Percentiles rank a stretch among this genome's conserved stretches.
These are phyloP conservation scores for Suhomyces canberraensis DNA, from an alignment of 805 yeast species.

Conservation along the genomic window DNA sequence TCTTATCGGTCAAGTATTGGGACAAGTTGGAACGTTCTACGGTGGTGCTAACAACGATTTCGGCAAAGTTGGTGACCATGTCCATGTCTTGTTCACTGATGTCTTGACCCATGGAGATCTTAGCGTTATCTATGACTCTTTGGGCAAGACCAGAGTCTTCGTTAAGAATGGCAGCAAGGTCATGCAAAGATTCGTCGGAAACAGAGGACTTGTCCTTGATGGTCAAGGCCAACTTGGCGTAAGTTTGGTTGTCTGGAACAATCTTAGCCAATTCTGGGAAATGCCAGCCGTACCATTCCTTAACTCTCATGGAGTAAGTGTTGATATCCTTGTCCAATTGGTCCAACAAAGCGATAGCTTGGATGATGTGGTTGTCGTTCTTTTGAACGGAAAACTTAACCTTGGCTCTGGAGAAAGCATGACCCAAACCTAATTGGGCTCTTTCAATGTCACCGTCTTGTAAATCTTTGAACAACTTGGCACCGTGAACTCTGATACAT, in stretches of 20 bases:
- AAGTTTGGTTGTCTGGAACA: slow-evolving; percentile 83
- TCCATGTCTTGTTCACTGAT: slow-evolving; percentile 92
- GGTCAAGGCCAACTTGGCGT: slow-evolving; percentile 75
- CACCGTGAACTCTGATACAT: slow-evolving; percentile 90
- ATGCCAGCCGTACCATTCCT: slow-evolving; percentile 99
- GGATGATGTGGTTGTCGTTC: slow-evolving; percentile 98
- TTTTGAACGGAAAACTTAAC: slow-evolving; percentile 98
- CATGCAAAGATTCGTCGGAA: slow-evolving; percentile 91
- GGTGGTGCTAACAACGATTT: slow-evolving; percentile 86
- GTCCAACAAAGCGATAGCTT: slow-evolving; percentile 95
- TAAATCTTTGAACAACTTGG: slow-evolving; percentile 83
- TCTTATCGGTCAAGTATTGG: slow-evolving; percentile 87
- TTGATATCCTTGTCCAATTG: slow-evolving; percentile 98
- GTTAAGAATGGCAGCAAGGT: slow-evolving; percentile 81
- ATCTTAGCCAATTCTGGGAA: slow-evolving; percentile 95
- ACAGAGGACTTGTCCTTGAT: slow-evolving; percentile 86
- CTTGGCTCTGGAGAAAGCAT: slow-evolving; percentile 98
- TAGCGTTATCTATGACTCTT: slow-evolving; percentile 88
- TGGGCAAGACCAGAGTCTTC: slow-evolving; percentile 91
- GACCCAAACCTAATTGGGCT: slow-evolving; percentile 98
- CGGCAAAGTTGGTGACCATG: slow-evolving; percentile 86
- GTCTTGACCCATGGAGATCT: slow-evolving; percentile 99
- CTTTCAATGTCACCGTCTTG: slow-evolving; percentile 95
- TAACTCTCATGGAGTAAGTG: slow-evolving; percentile 94
- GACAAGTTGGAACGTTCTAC: slow-evolving; percentile 85